A percentile compares a stretch with the other conserved stretches of the same genome.
Evolutionary conservation across 176 grass and related monocot species (phyloP).

Genomic region (Oryza meridionalis): DNA sequence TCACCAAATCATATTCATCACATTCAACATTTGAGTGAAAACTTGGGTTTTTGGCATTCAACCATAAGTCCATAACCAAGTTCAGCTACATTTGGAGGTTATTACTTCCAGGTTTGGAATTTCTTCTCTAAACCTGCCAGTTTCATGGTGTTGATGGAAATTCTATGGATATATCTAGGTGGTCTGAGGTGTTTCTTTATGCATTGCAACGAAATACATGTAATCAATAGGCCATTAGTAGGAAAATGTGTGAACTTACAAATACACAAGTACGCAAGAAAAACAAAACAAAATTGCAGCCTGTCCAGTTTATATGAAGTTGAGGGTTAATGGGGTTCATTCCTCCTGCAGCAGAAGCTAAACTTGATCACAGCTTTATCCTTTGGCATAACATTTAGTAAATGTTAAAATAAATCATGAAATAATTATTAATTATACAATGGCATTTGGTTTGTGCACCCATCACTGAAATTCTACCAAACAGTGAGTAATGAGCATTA

Average conservation of each 20-base stretch:
- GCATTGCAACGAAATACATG: not conserved
- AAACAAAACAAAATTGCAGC: not conserved
- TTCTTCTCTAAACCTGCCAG: not conserved
- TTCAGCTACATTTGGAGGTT: not conserved
- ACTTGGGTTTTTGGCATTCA: not conserved
- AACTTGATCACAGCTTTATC: not conserved
- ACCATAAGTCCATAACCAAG: not conserved
- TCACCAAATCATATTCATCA: not conserved
- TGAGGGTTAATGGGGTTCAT: not conserved
- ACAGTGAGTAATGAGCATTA: not conserved
- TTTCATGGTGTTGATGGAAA: not conserved
- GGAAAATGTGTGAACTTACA: not conserved
- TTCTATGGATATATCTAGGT: slow-evolving; percentile 9
- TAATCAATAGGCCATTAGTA: not conserved
- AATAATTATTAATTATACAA: slow-evolving; percentile 15
- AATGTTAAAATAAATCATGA: not conserved
- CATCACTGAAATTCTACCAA: not conserved
- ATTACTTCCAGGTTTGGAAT: not conserved
- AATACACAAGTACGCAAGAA: not conserved
- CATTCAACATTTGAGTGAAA: not conserved
- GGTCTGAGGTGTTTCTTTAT: not conserved
- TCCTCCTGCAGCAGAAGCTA: slow-evolving; percentile 6
- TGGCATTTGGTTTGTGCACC: not conserved
- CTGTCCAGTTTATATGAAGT: not conserved
- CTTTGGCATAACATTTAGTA: not conserved